Conservation (phyloP, 2,329 filamentous ascomycete species). For the Madurella mycetomatis region DNA sequence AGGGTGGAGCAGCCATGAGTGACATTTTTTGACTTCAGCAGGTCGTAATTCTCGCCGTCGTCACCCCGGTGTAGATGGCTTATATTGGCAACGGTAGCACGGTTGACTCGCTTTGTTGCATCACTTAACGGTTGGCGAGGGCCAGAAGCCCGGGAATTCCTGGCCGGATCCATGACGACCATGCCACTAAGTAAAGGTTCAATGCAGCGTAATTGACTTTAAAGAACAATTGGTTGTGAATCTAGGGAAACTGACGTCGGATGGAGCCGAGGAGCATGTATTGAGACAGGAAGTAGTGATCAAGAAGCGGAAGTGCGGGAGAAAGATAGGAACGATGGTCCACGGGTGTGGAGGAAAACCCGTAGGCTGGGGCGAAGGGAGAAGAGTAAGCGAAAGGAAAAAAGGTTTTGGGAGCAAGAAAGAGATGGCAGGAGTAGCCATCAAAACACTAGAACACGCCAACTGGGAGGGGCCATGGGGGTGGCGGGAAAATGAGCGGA, state of each 20-base stretch:
- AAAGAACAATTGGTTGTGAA: neutral
- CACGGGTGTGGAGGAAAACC: too few species aligned
- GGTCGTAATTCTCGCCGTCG: constrained; percentile 12
- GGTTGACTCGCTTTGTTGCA: constrained; percentile 29
- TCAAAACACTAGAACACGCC: constrained; percentile 2
- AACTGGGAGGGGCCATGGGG: neutral
- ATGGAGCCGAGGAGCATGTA: neutral
- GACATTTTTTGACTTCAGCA: constrained; percentile 13
- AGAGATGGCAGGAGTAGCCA: neutral
- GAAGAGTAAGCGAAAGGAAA: neutral
- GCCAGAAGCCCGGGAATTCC: constrained; percentile 14
- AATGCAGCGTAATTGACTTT: constrained; percentile 1
- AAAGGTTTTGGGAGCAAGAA: neutral
- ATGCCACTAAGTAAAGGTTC: neutral
- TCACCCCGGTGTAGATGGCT: constrained; percentile 9
- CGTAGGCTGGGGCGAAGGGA: neutral
- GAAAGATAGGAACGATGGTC: neutral
- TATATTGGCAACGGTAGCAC: constrained; percentile 18
- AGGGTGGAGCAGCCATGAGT: constrained; percentile 15
- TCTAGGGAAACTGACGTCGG: neutral
- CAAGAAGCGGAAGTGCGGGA: neutral
- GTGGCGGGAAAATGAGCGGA: neutral
- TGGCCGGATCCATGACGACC: constrained; percentile 25
- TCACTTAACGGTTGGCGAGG: constrained; percentile 30
- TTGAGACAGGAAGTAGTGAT: neutral